These are phyloP conservation scores for Ammopiptanthus mongolicus DNA, from an alignment of 306 rosid species.

Conservation along the genomic window DNA sequence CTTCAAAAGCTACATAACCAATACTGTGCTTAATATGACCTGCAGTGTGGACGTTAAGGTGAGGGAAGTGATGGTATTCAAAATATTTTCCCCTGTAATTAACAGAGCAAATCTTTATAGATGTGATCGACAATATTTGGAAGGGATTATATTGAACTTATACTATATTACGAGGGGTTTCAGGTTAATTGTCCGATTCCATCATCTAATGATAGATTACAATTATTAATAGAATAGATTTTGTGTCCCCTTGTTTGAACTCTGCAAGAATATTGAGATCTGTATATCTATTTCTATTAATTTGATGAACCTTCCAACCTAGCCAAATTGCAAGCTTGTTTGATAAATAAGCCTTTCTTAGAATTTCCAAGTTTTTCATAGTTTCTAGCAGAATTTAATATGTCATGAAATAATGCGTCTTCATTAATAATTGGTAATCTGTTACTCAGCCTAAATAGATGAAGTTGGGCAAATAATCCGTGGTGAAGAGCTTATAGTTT, in stretches of 20 bases:
- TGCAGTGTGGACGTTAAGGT: not conserved
- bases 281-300: not conserved
- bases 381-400: not conserved
- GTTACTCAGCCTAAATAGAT: not conserved
- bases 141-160: not conserved
- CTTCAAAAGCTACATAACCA: not conserved
- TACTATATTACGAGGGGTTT: not conserved
- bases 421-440: not conserved
- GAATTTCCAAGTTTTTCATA: not conserved
- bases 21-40: not conserved
- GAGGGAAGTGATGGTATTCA: not conserved
- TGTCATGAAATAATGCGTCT: not conserved
- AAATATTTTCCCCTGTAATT: slow-evolving; percentile 4
- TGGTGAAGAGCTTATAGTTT: not conserved
- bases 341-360: not conserved
- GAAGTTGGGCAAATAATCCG: not conserved
- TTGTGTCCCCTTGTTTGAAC: slow-evolving; percentile 24
- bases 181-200: slow-evolving; percentile 16
- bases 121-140: slow-evolving; percentile 11
- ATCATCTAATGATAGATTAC: slow-evolving; percentile 18
- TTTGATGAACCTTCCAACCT: not conserved
- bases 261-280: slow-evolving; percentile 12
- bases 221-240: slow-evolving; percentile 20
- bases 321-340: slow-evolving; percentile 16
- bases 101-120: slow-evolving; percentile 14